A percentile compares a stretch with the other conserved stretches of the same genome.
Conservation (phyloP, 1,284 basidiomycete species). For the Thecaphora thlaspeos region DNA sequence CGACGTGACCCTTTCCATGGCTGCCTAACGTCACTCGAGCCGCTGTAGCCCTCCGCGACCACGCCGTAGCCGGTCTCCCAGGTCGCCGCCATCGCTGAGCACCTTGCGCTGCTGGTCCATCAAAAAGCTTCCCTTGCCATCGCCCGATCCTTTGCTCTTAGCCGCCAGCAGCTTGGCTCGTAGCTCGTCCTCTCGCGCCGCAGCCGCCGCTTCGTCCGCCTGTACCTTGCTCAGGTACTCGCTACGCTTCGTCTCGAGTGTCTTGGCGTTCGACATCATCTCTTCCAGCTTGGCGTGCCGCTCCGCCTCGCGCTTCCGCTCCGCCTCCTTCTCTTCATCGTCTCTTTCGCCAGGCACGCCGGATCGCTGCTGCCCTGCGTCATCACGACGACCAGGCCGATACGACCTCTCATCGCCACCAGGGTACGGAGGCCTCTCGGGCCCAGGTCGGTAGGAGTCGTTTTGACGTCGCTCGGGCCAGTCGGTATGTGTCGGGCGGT, state of each 20-base stretch:
- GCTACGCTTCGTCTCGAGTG: constrained; percentile 67
- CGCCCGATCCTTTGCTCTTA: constrained; percentile 20
- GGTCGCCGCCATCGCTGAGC: constrained; percentile 37
- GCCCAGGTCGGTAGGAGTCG: no score
- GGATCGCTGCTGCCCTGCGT: no score
- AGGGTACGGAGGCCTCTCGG: no score
- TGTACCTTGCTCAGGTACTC: constrained; percentile 39
- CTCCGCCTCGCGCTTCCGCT: constrained; percentile 62
- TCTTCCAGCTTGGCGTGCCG: constrained; percentile 80
- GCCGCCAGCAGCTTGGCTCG: constrained; percentile 34
- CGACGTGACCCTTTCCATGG: no score
- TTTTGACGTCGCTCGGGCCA: no score
- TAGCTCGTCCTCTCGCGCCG: constrained; percentile 34
- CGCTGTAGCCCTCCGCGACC: constrained; percentile 32
- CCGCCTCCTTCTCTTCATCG: no score
- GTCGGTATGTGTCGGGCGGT: no score
- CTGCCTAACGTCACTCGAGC: constrained; percentile 19
- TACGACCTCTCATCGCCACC: no score
- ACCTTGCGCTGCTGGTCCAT: constrained; percentile 46
- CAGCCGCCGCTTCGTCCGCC: constrained; percentile 34
- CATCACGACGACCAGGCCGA: no score
- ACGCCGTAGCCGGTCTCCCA: constrained; percentile 40
- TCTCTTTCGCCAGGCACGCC: no score
- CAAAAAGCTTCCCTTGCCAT: constrained; percentile 45
- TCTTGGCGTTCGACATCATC: constrained; percentile 73